These are phyloP conservation scores for Phytophthora meadii DNA, from an alignment of 352 stramenopile genomes.

Conservation along the genomic window DNA sequence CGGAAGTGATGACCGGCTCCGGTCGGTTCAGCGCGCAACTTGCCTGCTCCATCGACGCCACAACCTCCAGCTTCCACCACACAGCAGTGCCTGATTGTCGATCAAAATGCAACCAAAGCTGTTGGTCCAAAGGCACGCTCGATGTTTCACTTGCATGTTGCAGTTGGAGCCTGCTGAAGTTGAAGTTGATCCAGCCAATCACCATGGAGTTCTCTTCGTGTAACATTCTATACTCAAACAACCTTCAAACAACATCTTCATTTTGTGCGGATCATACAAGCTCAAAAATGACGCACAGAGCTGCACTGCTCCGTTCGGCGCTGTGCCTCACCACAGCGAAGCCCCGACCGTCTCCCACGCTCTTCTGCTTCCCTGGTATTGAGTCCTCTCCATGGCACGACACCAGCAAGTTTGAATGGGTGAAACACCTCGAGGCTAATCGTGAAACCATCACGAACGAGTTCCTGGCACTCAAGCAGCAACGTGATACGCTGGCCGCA, in stretches of 20 bases:
- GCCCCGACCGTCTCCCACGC: constrained; percentile 74
- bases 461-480: constrained; percentile 57
- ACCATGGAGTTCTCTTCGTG: constrained; percentile 3
- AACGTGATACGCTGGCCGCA: constrained; percentile 29
- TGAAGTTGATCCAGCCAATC: constrained; percentile 25
- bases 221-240: constrained; percentile 2
- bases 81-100: not conserved
- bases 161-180: constrained; percentile 4
- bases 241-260: constrained; percentile 10
- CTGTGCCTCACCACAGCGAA: constrained; percentile 87
- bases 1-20: constrained; percentile 2
- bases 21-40: too few species aligned
- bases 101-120: not conserved
- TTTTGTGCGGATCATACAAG: not conserved
- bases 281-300: constrained; percentile 45
- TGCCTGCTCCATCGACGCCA: too few species aligned
- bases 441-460: constrained; percentile 66
- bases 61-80: not conserved
- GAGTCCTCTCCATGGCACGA: constrained; percentile 71
- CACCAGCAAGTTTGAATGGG: constrained; percentile 62
- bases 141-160: not conserved
- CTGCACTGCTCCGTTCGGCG: constrained; percentile 74
- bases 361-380: constrained; percentile 84
- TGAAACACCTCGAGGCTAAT: constrained; percentile 62
- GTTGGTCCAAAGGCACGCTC: not conserved